phyloP scores from a whole-genome alignment of 176 grass and related monocot species.

The Oryza punctata region DNA sequence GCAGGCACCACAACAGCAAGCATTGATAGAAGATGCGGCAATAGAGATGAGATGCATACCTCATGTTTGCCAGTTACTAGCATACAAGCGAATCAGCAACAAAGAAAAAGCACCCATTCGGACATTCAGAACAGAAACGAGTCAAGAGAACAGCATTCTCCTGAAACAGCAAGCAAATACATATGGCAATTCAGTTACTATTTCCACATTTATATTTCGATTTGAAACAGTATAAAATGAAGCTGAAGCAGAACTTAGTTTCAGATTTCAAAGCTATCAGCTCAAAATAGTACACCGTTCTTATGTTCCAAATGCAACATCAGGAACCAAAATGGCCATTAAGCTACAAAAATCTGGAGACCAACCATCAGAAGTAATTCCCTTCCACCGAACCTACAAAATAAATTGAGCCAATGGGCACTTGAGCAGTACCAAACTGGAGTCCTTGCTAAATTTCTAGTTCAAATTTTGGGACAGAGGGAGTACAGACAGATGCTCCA shows the following conservation, averaged over 20 bases:
- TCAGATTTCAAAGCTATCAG: neutral
- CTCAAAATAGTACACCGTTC: neutral
- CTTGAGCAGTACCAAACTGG: neutral
- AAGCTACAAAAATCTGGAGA: neutral
- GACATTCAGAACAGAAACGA: neutral
- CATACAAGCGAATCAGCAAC: neutral
- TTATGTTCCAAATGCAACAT: neutral
- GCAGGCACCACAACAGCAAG: neutral
- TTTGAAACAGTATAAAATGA: neutral
- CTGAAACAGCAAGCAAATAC: neutral
- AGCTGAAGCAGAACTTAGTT: neutral
- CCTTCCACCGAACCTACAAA: neutral
- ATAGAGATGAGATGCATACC: constrained; percentile 13
- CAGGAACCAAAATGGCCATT: neutral
- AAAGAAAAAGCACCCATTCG: neutral
- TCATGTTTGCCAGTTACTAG: neutral
- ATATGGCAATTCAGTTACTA: neutral
- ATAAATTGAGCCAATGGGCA: too few species aligned
- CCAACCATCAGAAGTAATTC: too few species aligned
- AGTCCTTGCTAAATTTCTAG: too few species aligned
- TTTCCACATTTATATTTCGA: neutral
- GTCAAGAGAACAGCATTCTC: neutral
- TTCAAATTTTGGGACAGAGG: too few species aligned
- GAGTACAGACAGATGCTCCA: too few species aligned
- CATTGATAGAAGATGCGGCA: neutral